A percentile compares a stretch with the other conserved stretches of the same genome.
Conservation (phyloP, 345 rosid genomes). For the Eucalyptus lansdowneana region DNA sequence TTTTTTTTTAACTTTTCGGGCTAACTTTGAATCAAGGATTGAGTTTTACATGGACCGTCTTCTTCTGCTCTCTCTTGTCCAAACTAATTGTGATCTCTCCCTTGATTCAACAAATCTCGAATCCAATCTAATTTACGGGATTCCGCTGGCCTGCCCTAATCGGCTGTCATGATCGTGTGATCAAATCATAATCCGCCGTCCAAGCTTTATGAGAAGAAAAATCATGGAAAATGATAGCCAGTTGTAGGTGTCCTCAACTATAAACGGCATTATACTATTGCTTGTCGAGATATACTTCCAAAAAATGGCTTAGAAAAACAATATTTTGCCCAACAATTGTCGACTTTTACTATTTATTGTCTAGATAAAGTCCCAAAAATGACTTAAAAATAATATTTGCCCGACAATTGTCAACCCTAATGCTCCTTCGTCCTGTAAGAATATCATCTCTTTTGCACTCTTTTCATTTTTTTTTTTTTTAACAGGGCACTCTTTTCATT, state of each 20-base stretch:
- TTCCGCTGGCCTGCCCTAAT: background rate
- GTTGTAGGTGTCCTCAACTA: background rate
- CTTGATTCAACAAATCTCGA: background rate
- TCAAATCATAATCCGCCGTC: background rate
- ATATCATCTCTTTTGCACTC: background rate
- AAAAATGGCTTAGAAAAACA: background rate
- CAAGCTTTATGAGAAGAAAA: background rate
- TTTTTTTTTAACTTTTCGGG: background rate
- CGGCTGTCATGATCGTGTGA: background rate
- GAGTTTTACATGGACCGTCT: background rate
- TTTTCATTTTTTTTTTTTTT: background rate
- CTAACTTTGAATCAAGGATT: background rate
- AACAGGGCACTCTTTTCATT: background rate
- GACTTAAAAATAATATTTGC: background rate
- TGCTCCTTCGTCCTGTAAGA: background rate
- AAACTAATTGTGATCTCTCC: background rate
- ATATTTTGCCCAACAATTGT: background rate
- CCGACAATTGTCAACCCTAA: background rate
- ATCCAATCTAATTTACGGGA: background rate
- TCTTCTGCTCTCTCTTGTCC: background rate
- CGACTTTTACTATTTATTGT: background rate
- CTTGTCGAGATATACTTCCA: background rate
- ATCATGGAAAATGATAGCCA: background rate
- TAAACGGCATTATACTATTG: background rate
- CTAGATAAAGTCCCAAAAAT: background rate